Evolutionary conservation across 495 filamentous ascomycete species (phyloP).

Genomic region (Pyrenula aspistea): DNA sequence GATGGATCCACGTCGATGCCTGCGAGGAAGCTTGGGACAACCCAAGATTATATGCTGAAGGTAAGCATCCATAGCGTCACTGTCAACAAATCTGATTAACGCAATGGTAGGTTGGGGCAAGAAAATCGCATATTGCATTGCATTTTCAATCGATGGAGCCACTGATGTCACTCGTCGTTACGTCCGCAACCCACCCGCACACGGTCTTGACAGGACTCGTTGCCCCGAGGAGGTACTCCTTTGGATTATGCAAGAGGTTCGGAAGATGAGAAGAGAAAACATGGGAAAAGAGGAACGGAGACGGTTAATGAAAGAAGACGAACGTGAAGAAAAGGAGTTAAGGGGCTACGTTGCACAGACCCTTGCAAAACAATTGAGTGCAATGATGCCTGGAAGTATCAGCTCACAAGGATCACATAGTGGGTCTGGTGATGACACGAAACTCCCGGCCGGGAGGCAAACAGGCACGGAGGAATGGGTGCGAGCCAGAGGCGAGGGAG

Average conservation of each 20-base stretch:
- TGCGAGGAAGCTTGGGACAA: slow-evolving; percentile 96
- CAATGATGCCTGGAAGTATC: slow-evolving; percentile 32
- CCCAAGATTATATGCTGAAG: slow-evolving; percentile 83
- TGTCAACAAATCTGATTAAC: neutral
- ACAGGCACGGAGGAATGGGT: slow-evolving; percentile 56
- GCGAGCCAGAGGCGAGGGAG: slow-evolving; percentile 43
- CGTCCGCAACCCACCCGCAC: slow-evolving; percentile 65
- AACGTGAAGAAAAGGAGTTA: slow-evolving; percentile 74
- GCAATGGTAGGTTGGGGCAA: slow-evolving; percentile 60
- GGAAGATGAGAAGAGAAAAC: slow-evolving; percentile 63
- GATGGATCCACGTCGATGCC: slow-evolving; percentile 94
- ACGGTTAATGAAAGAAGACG: slow-evolving; percentile 78
- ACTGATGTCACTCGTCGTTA: slow-evolving; percentile 95
- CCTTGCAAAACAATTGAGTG: slow-evolving; percentile 51
- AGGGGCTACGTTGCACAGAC: slow-evolving; percentile 60
- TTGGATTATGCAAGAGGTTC: slow-evolving; percentile 83
- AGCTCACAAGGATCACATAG: slow-evolving; percentile 11
- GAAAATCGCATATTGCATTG: slow-evolving; percentile 92
- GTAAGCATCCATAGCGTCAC: slow-evolving; percentile 33
- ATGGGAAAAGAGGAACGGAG: slow-evolving; percentile 69
- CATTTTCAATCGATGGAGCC: slow-evolving; percentile 90
- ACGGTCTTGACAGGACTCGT: slow-evolving; percentile 58
- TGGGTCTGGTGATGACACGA: slow-evolving; percentile 21
- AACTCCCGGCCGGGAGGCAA: slow-evolving; percentile 35
- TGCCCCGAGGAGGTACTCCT: slow-evolving; percentile 81